These are phyloP conservation scores for Russula abietina DNA, from an alignment of 768 basidiomycete species.

Conservation along the genomic window DNA sequence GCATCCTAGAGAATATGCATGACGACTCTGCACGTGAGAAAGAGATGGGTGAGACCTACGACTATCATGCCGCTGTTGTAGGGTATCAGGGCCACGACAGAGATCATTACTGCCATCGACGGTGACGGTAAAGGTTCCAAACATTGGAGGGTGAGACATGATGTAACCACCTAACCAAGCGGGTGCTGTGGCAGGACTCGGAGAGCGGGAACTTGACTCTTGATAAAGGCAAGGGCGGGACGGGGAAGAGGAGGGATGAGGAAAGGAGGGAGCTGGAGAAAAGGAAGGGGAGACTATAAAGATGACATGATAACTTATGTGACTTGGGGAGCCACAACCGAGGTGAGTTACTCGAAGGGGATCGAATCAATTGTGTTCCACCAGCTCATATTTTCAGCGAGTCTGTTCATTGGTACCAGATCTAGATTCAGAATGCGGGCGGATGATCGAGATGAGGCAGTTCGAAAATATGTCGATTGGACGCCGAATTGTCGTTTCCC, in stretches of 20 bases:
- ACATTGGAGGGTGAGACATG: slow-evolving; percentile 21
- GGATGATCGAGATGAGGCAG: slow-evolving; percentile 17
- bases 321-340: slow-evolving; percentile 24
- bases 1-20: background rate
- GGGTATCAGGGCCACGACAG: slow-evolving; percentile 11
- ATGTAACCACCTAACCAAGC: background rate
- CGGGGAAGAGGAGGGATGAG: slow-evolving; percentile 9
- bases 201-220: background rate
- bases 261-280: background rate
- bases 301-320: slow-evolving; percentile 21
- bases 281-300: slow-evolving; percentile 21
- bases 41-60: background rate
- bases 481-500: slow-evolving; percentile 14
- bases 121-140: slow-evolving; percentile 17
- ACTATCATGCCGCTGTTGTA: slow-evolving; percentile 1
- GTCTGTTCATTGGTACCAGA: slow-evolving; percentile 13
- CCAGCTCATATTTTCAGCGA: slow-evolving; percentile 15
- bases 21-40: background rate
- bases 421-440: slow-evolving; percentile 18
- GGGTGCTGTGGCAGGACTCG: background rate
- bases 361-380: slow-evolving; percentile 25
- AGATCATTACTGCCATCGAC: slow-evolving; percentile 8
- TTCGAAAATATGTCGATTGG: slow-evolving; percentile 15
- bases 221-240: background rate
- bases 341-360: slow-evolving; percentile 24